phyloP scores from a whole-genome alignment of 768 basidiomycete species.

The Termitomyces sp. region DNA sequence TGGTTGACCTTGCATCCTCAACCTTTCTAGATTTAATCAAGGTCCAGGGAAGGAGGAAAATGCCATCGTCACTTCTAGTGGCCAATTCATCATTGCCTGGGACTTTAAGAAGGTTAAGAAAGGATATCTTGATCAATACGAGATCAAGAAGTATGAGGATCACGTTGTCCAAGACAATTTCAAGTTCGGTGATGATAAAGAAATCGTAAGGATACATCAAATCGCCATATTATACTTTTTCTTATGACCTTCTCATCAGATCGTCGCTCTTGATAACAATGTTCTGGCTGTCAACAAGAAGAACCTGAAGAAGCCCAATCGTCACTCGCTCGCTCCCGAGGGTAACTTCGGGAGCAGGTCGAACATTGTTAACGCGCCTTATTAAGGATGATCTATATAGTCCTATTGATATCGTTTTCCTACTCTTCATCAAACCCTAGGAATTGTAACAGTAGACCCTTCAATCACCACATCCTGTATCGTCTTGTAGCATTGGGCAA shows the following conservation, averaged over 20 bases:
- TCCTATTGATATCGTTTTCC: conserved; percentile 3
- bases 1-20: neutral
- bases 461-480: conserved; percentile 8
- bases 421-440: conserved; percentile 3
- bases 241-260: conserved; percentile 37
- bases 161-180: conserved; percentile 96
- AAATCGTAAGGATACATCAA: conserved; percentile 51
- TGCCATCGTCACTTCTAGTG: conserved; percentile 92
- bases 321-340: conserved; percentile 58
- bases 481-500: conserved; percentile 8
- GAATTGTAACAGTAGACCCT: conserved; percentile 12
- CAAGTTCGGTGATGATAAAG: conserved; percentile 95
- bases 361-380: conserved; percentile 65
- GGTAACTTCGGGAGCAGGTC: conserved; percentile 44
- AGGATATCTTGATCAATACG: conserved; percentile 86
- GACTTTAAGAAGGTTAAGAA: conserved; percentile 96
- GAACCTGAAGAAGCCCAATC: conserved; percentile 77
- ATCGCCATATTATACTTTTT: neutral
- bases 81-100: conserved; percentile 92
- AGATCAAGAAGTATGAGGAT: conserved; percentile 95
- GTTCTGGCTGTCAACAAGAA: conserved; percentile 95
- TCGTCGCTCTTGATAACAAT: conserved; percentile 92
- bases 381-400: conserved; percentile 24
- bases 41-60: conserved; percentile 87
- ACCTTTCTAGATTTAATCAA: conserved; percentile 74